Conservation (phyloP, 139 green algal species). For the Edaphochlamys debaryana region DNA sequence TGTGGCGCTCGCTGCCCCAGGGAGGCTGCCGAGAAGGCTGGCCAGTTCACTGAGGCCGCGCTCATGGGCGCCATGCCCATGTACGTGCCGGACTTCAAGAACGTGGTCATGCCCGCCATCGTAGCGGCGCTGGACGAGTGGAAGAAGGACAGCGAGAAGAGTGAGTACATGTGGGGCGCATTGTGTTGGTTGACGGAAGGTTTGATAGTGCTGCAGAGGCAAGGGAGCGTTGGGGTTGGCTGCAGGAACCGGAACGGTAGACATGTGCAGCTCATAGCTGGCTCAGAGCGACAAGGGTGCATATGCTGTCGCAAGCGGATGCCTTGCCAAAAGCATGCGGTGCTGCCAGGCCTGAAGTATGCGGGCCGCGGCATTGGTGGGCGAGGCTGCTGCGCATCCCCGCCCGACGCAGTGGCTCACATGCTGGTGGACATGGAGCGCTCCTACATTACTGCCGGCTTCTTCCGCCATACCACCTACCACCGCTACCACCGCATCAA, state of each 20-base stretch:
- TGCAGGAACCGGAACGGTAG: too few relatives aligned
- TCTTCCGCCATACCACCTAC: constrained; percentile 84
- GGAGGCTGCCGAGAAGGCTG: constrained; percentile 69
- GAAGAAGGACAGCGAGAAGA: constrained; percentile 69
- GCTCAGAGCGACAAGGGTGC: too few relatives aligned
- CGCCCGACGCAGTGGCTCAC: constrained; percentile 70
- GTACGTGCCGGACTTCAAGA: constrained; percentile 85
- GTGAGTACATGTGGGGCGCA: too few relatives aligned
- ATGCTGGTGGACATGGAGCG: constrained; percentile 93
- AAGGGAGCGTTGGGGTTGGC: too few relatives aligned
- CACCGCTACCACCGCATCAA: constrained; percentile 58
- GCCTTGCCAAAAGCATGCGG: too few relatives aligned
- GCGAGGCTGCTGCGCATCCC: too few relatives aligned
- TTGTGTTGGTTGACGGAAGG: too few relatives aligned
- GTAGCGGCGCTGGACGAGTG: constrained; percentile 82
- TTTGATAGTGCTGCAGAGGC: too few relatives aligned
- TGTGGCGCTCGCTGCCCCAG: constrained; percentile 35
- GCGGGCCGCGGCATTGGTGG: too few relatives aligned
- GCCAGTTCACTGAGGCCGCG: constrained; percentile 66
- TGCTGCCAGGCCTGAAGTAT: too few relatives aligned
- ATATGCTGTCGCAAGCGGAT: too few relatives aligned
- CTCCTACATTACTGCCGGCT: constrained; percentile 86
- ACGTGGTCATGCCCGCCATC: constrained; percentile 77
- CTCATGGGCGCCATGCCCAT: constrained; percentile 70
- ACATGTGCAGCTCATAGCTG: too few relatives aligned